phyloP scores from a whole-genome alignment of 148 eudicot species.

The Cornus suecica region DNA sequence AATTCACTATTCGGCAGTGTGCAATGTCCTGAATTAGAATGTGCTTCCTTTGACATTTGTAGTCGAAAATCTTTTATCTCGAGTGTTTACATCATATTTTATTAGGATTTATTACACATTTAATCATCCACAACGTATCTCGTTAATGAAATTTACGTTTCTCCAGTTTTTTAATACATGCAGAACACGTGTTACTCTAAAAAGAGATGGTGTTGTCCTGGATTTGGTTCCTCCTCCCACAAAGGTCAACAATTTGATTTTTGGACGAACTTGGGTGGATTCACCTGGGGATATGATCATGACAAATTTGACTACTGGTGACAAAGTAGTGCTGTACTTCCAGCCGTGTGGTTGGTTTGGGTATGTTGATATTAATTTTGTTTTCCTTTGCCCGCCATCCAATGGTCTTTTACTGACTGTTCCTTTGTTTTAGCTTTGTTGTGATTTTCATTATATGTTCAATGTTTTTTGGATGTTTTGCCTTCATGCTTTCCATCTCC shows the following conservation, averaged over 20 bases:
- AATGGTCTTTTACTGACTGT: neutral
- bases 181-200: slow-evolving; percentile 81
- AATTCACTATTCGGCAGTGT: neutral
- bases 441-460: neutral
- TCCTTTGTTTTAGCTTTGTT: neutral
- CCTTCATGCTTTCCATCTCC: too few relatives aligned
- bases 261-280: slow-evolving; percentile 98
- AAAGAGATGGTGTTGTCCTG: slow-evolving; percentile 71
- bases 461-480: too few relatives aligned
- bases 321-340: slow-evolving; percentile 89
- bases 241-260: slow-evolving; percentile 84
- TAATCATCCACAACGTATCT: neutral
- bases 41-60: neutral
- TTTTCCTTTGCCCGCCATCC: neutral
- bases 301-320: slow-evolving; percentile 85
- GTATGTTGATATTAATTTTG: slow-evolving; percentile 33
- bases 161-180: neutral
- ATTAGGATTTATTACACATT: neutral
- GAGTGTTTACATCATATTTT: neutral
- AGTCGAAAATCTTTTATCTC: neutral
- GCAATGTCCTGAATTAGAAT: neutral
- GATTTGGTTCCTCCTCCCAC: slow-evolving; percentile 97
- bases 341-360: slow-evolving; percentile 99
- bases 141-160: neutral
- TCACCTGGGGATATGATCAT: slow-evolving; percentile 92